Evolutionary conservation across 2,329 filamentous ascomycete species (phyloP).

Genomic region (Myrmaecium sp.): DNA sequence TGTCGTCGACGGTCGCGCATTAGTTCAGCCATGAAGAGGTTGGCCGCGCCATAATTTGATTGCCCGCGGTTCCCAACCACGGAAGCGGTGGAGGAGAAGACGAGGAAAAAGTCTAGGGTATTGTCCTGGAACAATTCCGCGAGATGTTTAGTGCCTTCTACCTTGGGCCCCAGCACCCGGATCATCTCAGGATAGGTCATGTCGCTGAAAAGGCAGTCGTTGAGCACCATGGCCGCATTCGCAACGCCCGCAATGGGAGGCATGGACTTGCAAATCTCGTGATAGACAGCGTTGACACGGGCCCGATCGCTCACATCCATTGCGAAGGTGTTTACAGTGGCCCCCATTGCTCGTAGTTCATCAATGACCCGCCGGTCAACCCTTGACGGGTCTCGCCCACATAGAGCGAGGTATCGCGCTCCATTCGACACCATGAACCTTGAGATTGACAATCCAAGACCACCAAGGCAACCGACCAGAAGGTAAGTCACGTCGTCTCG

Average conservation of each 20-base stretch:
- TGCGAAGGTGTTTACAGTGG: conserved; percentile 3
- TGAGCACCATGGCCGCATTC: conserved; percentile 6
- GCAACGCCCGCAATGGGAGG: conserved; percentile 6
- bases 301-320: conserved; percentile 6
- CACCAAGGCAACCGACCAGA: conserved; percentile 11
- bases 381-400: conserved; percentile 4
- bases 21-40: conserved; percentile 16
- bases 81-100: conserved; percentile 12
- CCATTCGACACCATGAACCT: conserved; percentile 9
- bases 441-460: conserved; percentile 8
- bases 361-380: conserved; percentile 3
- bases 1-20: conserved; percentile 6
- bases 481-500: conserved; percentile 8
- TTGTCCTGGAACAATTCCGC: conserved; percentile 6
- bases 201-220: not conserved
- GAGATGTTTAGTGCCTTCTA: conserved; percentile 11
- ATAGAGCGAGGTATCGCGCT: conserved; percentile 7
- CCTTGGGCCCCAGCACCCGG: conserved; percentile 5
- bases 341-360: conserved; percentile 6
- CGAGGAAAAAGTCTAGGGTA: conserved; percentile 13
- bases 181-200: conserved; percentile 7
- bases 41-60: conserved; percentile 29
- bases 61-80: conserved; percentile 20
- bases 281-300: not conserved
- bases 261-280: not conserved